Evolutionary conservation across 805 yeast species (phyloP), one percentile per base, ranked within the genome.

Genomic region (Saccharomycopsis synnaedendra): DNA sequence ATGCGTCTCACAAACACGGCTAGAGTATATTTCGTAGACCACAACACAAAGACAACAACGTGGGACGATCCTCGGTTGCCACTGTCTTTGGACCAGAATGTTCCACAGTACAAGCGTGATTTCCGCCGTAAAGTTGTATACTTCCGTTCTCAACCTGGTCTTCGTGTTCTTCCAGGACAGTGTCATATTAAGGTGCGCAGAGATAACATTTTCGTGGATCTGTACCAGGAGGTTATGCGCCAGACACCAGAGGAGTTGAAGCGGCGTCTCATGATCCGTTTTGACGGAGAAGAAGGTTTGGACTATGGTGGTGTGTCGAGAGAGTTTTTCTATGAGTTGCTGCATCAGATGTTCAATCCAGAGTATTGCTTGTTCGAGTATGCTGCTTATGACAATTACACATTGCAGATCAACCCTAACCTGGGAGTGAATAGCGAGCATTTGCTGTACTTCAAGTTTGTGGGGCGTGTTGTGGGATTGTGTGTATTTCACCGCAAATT

Each of bases 31-130:
- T 93, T 93, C 65, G 99, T 93, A 56, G 99, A 93, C 66, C 99
- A 93, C 71, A 93, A 93, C 68, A 93, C 99, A 33, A 93, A 93
- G 69, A 93, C 99, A 0, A 93, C 99, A 0, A 93, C 99, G 1
- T 93, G 99, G 99, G 99, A 93, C 67, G 99, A 93, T 64, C 99
- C 99, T 54, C 81, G 99, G 62, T 74, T 93, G 63, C 99, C 99
- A 45, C 87, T 97, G 4, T 85, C 96, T 5, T 71, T 93, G 58
- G 99, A 93, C 65, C 97, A 93, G 69, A 90, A 90, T 58, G 99
- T 93, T 58, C 99, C 99, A 28, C 97, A 93, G 69, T 93, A 93
- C 67, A 93, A 93, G 75, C 90, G 99, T 71, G 99, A 93, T 66
- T 93, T 93, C 69, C 78, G 99, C 68, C 81, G 99, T 69, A 93